These are phyloP conservation scores for Flaveria linearis DNA, from an alignment of 129 eudicot species.

Conservation along the genomic window DNA sequence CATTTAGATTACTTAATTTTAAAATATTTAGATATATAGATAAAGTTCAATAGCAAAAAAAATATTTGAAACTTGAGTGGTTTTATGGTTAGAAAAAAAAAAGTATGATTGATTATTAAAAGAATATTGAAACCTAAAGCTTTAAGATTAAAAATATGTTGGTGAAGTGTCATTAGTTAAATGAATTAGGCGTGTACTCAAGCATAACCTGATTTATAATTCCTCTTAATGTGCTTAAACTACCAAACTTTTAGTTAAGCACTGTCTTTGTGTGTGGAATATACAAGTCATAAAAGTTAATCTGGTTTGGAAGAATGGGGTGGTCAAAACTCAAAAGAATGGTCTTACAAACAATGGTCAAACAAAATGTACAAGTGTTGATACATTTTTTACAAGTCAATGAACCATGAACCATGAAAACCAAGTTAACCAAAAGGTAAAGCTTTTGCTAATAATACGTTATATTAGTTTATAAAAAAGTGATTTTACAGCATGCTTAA, in stretches of 20 bases:
- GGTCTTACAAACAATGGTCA: not conserved
- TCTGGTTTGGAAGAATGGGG: not conserved
- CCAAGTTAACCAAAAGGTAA: conserved; percentile 2
- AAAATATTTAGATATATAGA: too few relatives aligned
- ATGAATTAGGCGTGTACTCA: too few relatives aligned
- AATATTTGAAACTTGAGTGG: too few relatives aligned
- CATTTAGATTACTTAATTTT: too few relatives aligned
- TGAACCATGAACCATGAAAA: conserved; percentile 9
- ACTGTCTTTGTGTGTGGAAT: not conserved
- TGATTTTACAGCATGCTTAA: not conserved
- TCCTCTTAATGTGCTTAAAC: conserved; percentile 3
- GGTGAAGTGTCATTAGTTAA: too few relatives aligned
- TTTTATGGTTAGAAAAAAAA: too few relatives aligned
- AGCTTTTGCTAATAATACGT: conserved; percentile 16
- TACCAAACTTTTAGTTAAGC: not conserved
- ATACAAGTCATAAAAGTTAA: conserved; percentile 11
- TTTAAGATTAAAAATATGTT: too few relatives aligned
- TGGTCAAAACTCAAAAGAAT: conserved; percentile 18
- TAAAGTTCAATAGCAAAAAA: too few relatives aligned
- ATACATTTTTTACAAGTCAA: conserved; percentile 17
- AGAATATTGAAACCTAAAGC: too few relatives aligned
- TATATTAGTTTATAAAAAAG: not conserved
- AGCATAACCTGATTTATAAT: not conserved
- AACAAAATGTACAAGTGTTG: not conserved
- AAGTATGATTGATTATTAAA: too few relatives aligned